A percentile compares a stretch with the other conserved stretches of the same genome.
Evolutionary conservation across 441 rosid genomes (phyloP).

Genomic region (Pelargonium citronellum): DNA sequence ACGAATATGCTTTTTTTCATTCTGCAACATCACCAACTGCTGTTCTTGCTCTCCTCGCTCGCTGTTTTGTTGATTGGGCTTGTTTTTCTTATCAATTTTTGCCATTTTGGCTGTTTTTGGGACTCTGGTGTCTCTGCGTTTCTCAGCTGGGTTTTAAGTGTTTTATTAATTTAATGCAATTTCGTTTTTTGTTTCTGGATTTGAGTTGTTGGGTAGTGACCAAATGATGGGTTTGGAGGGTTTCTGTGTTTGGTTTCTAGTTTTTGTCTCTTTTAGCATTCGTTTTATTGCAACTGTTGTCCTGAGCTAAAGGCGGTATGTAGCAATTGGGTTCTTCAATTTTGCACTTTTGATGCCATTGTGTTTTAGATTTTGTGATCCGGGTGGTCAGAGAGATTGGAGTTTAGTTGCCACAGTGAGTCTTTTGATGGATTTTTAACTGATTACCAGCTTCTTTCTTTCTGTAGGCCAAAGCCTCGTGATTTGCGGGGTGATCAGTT

Average conservation of each 20-base stretch:
- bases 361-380: neutral
- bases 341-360: neutral
- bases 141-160: constrained; percentile 19
- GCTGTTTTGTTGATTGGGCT: constrained; percentile 18
- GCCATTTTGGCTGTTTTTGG: neutral
- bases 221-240: constrained; percentile 16
- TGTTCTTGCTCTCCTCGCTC: constrained; percentile 21
- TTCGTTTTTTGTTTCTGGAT: constrained; percentile 21
- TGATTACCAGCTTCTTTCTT: neutral
- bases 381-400: neutral
- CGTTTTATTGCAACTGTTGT: constrained; percentile 10
- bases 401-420: neutral
- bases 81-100: neutral
- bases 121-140: neutral
- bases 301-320: constrained; percentile 9
- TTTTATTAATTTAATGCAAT: constrained; percentile 16
- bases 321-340: constrained; percentile 17
- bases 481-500: constrained; percentile 20
- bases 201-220: constrained; percentile 15
- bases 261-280: constrained; percentile 3
- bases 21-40: constrained; percentile 17
- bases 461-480: constrained; percentile 18
- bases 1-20: constrained; percentile 35
- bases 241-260: constrained; percentile 10
- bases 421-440: neutral